Conservation (phyloP, 2,329 filamentous ascomycete genomes). For the Diaporthe caulivora region DNA sequence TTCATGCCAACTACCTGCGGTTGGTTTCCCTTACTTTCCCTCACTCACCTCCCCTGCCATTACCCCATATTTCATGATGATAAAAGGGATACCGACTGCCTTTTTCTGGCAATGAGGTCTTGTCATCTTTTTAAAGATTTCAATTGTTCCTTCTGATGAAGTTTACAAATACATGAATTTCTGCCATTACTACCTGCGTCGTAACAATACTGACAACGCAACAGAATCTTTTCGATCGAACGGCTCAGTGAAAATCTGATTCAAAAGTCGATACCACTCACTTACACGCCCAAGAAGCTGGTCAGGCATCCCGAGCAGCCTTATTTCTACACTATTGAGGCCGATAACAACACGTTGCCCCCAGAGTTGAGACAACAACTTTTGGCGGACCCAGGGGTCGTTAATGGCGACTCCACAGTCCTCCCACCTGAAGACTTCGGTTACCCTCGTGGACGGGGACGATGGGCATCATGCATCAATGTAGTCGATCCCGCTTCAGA, state of each 20-base stretch:
- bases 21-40: conserved; percentile 59
- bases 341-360: conserved; percentile 91
- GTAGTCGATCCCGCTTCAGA: conserved; percentile 85
- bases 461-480: conserved; percentile 97
- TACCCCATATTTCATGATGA: conserved; percentile 70
- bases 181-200: background rate
- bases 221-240: conserved; percentile 89
- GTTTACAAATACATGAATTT: conserved; percentile 38
- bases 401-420: conserved; percentile 78
- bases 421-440: conserved; percentile 88
- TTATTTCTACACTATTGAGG: conserved; percentile 93
- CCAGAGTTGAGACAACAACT: conserved; percentile 82
- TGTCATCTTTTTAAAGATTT: conserved; percentile 66
- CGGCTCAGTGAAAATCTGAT: conserved; percentile 87
- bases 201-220: conserved; percentile 48
- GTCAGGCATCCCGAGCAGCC: conserved; percentile 88
- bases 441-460: conserved; percentile 83
- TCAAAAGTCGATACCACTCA: conserved; percentile 86
- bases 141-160: conserved; percentile 97
- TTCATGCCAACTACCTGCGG: conserved; percentile 89
- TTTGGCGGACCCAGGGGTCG: conserved; percentile 76
- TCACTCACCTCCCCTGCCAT: conserved; percentile 43
- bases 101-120: conserved; percentile 64
- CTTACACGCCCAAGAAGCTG: conserved; percentile 91
- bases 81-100: conserved; percentile 69